phyloP scores from a whole-genome alignment of 2,329 filamentous ascomycete genomes.

The Byssoonygena ceratinophila region DNA sequence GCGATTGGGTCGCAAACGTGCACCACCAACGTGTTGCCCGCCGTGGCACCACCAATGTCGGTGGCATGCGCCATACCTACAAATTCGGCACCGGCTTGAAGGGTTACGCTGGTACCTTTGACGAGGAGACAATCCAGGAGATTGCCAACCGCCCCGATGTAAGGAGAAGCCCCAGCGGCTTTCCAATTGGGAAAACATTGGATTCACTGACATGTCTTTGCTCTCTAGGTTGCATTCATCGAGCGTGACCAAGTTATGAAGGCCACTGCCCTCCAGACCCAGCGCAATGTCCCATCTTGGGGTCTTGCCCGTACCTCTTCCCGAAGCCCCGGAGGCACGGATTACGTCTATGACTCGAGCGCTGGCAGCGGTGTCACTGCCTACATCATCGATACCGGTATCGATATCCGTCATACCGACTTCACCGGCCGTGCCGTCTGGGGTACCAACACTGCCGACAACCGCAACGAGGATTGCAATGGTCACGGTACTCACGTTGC shows the following conservation, averaged over 20 bases:
- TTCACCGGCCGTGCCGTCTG: constrained; percentile 30
- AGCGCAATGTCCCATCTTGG: constrained; percentile 25
- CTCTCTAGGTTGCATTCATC: constrained; percentile 16
- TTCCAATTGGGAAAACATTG: neutral
- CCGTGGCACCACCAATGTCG: constrained; percentile 8
- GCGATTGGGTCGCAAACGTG: constrained; percentile 11
- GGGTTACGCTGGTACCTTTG: constrained; percentile 15
- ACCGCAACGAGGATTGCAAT: constrained; percentile 19
- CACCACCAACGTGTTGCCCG: constrained; percentile 13
- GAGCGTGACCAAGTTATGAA: constrained; percentile 14
- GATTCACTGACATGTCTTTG: neutral
- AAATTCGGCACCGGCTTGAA: constrained; percentile 11
- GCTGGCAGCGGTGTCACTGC: constrained; percentile 29
- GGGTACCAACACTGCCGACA: constrained; percentile 27
- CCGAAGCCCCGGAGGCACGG: constrained; percentile 17
- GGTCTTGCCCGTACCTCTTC: constrained; percentile 30
- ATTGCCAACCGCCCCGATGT: constrained; percentile 12
- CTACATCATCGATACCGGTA: constrained; percentile 34
- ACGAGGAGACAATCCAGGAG: constrained; percentile 14
- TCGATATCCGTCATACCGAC: constrained; percentile 26
- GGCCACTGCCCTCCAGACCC: constrained; percentile 11
- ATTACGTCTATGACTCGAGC: constrained; percentile 29
- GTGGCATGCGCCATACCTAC: constrained; percentile 13
- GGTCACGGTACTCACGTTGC: constrained; percentile 35
- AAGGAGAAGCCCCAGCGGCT: neutral